Base-by-base conservation (phyloP, 2,329 filamentous ascomycete species). In the Tetracladium maxilliforme region DNA sequence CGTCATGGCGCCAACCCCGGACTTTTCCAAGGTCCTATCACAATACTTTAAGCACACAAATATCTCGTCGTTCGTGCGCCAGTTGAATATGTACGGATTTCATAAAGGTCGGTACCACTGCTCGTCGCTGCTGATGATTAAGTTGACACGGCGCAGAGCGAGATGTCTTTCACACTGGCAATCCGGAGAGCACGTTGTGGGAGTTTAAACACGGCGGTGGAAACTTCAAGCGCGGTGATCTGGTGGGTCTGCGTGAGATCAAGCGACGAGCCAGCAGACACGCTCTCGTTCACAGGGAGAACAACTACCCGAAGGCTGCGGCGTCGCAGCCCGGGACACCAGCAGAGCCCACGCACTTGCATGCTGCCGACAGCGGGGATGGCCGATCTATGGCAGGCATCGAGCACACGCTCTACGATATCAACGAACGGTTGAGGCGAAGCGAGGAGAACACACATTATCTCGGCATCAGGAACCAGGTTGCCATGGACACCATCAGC, bases 11-110 rank as follows among this genome's bases (percentile, higher is more conserved):
- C 90, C 90, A 10, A 92, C 86, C 7, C 81, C 81, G 43, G 90
- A 95, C 48, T 98, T 98, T 48, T 93, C 87, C 35, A 95, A 94
- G 64, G 90, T 95, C 26, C 63, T 98, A 45, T 83, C 90, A 27
- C 84, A 92, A 70, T 98, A 98, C 48, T 98, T 98, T 51, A 98
- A 98, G 45, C 90, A 98, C 49, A 98, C 87, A 39, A 98, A 98
- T 45, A 93, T 95, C 32, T 95, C 90, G 8, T 95, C 90, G 2
- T 98, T 98, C 49, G 90, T 98, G 24, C 73, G 90, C 24, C 90
- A 98, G 54, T 57, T 98, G 25, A 98, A 98, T 48, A 98, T 98
- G 90, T 98, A 98, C 41, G 90, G 90, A 6, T 98, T 98, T 51
- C 90, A 98, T 49, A 98, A 98, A 79, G 86, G 86, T 92, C 51